Evolutionary conservation across 768 basidiomycete genomes (phyloP), one percentile per base, ranked within the genome.

Genomic region (Trametes elegans): DNA sequence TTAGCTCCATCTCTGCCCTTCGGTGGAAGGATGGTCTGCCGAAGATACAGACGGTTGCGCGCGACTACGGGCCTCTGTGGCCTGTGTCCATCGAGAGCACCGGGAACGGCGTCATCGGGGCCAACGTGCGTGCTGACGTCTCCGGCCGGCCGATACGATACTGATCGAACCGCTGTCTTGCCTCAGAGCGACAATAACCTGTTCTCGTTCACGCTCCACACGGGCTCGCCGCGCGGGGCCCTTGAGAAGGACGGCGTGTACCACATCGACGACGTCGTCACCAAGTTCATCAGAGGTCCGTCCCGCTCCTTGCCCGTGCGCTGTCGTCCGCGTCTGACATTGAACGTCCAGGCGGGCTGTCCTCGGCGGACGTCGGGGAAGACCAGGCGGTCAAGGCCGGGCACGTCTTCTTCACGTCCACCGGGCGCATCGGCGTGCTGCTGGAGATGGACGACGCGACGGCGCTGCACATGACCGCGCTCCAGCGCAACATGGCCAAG

Each of bases 341-440:
- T 21, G 5, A 5, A 4, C 5, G 14, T 2, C 51, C 11, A 90
- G 90, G 90, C 7, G 75, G 80, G 0, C 66, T 92, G 39, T 68
- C 75, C 9, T 70, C 77, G 0, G 67, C 71, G 5, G 78, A 84
- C 29, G 58, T 73, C 5, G 72, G 78, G 7, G 69, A 71, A 1
- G 74, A 74, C 48, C 55, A 70, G 5, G 60, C 70, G 0, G 72
- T 88, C 34, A 64, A 71, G 24, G 78, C 89, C 0, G 81, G 81
- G 44, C 82, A 87, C 23, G 56, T 93, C 26, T 92, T 87, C 68
- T 84, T 88, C 70, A 88, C 93, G 2, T 77, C 87, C 1, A 81
- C 85, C 3, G 93, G 93, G 5, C 80, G 85, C 27, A 88, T 97
- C 50, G 88, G 91, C 11, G 73, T 88, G 11, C 70, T 96, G 21